phyloP scores from a whole-genome alignment of 768 basidiomycete species.

The Mycena alexandri region DNA sequence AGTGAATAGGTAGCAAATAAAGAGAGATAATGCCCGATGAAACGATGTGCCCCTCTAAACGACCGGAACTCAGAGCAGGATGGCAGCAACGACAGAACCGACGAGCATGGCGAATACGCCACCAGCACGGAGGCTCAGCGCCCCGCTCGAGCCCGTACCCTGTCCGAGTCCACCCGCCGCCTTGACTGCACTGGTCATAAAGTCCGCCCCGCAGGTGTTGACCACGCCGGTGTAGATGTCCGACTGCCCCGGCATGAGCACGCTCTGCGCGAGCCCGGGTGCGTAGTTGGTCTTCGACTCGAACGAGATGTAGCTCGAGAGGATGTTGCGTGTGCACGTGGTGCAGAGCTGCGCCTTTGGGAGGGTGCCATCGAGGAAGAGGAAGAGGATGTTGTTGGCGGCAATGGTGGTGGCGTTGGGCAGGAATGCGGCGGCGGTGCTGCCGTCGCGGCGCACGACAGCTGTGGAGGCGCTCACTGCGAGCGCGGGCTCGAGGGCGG shows the following conservation, averaged over 20 bases:
- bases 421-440: constrained; percentile 50
- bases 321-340: constrained; percentile 81
- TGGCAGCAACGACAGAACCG: constrained; percentile 41
- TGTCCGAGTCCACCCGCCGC: constrained; percentile 73
- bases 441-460: constrained; percentile 44
- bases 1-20: no score
- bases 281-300: constrained; percentile 81
- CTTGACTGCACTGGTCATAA: constrained; percentile 75
- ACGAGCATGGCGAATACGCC: constrained; percentile 47
- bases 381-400: constrained; percentile 79
- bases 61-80: constrained; percentile 33
- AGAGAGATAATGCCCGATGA: no score
- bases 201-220: constrained; percentile 75
- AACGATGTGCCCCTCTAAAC: no score
- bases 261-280: constrained; percentile 75
- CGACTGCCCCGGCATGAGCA: constrained; percentile 74
- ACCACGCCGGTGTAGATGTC: constrained; percentile 73
- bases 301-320: constrained; percentile 83
- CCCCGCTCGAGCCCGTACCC: constrained; percentile 43
- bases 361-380: constrained; percentile 74
- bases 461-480: neutral
- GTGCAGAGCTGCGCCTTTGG: constrained; percentile 75
- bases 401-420: constrained; percentile 71
- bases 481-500: constrained; percentile 39
- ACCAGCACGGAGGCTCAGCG: constrained; percentile 31